Percentiles rank a stretch among this genome's conserved stretches.
Evolutionary conservation across 1,284 basidiomycete species (phyloP).

Genomic region (Baeospora myosura): DNA sequence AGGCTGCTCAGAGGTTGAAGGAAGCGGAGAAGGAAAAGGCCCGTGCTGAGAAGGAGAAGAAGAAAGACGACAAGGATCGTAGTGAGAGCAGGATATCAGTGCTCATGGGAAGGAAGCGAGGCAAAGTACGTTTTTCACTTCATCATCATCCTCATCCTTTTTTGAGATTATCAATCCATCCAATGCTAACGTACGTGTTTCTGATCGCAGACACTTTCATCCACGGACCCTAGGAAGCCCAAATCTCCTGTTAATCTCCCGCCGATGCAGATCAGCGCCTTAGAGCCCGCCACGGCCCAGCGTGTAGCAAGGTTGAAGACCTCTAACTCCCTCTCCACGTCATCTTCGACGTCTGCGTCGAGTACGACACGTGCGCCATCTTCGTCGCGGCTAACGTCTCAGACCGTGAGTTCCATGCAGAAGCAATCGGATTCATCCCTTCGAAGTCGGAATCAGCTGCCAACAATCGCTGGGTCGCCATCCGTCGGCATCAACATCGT

Average conservation of each 20-base stretch:
- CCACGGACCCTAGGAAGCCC: slow-evolving; percentile 68
- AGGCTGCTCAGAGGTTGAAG: slow-evolving; percentile 45
- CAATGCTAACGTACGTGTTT: slow-evolving; percentile 13
- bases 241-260: slow-evolving; percentile 66
- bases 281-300: slow-evolving; percentile 72
- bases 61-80: slow-evolving; percentile 75
- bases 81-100: slow-evolving; percentile 82
- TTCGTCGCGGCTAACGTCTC: slow-evolving; percentile 60
- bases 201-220: slow-evolving; percentile 81
- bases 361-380: slow-evolving; percentile 37
- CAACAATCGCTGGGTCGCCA: slow-evolving; percentile 86
- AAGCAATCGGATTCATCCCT: slow-evolving; percentile 76
- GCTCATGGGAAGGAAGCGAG: slow-evolving; percentile 83
- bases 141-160: slow-evolving; percentile 12
- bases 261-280: slow-evolving; percentile 80
- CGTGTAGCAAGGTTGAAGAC: slow-evolving; percentile 73
- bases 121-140: slow-evolving; percentile 61
- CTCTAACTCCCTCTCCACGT: slow-evolving; percentile 33
- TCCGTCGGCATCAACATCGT: slow-evolving; percentile 61
- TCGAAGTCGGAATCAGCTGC: slow-evolving; percentile 66
- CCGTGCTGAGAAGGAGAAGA: slow-evolving; percentile 48
- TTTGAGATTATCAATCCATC: background rate
- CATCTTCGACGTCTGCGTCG: slow-evolving; percentile 34
- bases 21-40: slow-evolving; percentile 35
- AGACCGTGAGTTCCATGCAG: slow-evolving; percentile 74